Conservation (phyloP, 371 early-diverging fungal genomes). For the Apophysomyces ossiformis region DNA sequence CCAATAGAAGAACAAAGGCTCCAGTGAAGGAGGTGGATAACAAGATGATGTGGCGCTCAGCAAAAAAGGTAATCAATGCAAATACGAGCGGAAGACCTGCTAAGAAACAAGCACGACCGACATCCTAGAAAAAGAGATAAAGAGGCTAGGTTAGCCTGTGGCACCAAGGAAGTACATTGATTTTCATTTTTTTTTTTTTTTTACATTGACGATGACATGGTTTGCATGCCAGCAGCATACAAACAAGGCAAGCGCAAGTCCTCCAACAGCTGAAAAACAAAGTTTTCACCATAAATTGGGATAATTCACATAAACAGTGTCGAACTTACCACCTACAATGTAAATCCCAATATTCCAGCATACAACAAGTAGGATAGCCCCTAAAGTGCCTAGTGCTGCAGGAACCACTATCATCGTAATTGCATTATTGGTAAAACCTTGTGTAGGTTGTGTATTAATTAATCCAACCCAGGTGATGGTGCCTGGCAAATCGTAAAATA, state of each 20-base stretch:
- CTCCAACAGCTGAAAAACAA: slow-evolving; percentile 22
- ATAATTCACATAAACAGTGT: neutral
- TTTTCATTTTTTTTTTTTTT: neutral
- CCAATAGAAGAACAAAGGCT: slow-evolving; percentile 24
- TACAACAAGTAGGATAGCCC: slow-evolving; percentile 25
- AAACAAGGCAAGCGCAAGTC: slow-evolving; percentile 38
- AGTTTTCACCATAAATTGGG: too few relatives aligned
- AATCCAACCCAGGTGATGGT: slow-evolving; percentile 27
- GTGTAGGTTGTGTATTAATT: slow-evolving; percentile 25
- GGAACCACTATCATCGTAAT: slow-evolving; percentile 28
- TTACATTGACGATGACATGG: slow-evolving; percentile 28
- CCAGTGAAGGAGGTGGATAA: slow-evolving; percentile 28
- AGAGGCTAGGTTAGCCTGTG: neutral
- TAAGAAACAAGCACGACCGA: slow-evolving; percentile 31
- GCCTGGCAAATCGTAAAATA: slow-evolving; percentile 5
- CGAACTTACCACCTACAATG: slow-evolving; percentile 26
- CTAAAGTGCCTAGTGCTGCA: slow-evolving; percentile 30
- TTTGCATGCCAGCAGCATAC: slow-evolving; percentile 42
- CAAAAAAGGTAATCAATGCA: slow-evolving; percentile 20
- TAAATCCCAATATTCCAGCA: slow-evolving; percentile 32
- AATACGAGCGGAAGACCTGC: slow-evolving; percentile 24
- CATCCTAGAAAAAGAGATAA: slow-evolving; percentile 8
- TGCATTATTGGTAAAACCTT: slow-evolving; percentile 27
- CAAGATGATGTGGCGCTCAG: slow-evolving; percentile 26
- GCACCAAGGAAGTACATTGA: slow-evolving; percentile 12